phyloP scores from a whole-genome alignment of 2,329 filamentous ascomycete species.

The Neopestalotiopsis sp. region DNA sequence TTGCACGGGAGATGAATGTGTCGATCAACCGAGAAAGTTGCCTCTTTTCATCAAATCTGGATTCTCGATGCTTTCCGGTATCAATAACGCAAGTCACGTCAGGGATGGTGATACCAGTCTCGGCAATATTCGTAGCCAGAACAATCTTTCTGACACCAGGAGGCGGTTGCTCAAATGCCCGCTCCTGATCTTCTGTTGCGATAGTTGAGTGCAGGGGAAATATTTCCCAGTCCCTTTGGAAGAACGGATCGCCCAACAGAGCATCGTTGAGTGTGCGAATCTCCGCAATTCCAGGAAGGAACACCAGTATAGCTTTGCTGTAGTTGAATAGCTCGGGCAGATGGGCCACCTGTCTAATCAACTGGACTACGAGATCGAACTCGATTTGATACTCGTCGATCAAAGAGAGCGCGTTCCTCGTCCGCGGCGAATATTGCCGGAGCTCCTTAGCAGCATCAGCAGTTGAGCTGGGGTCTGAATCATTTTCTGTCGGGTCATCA shows the following conservation, averaged over 20 bases:
- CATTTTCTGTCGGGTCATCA: conserved; percentile 60
- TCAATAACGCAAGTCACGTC: conserved; percentile 98
- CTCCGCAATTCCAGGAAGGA: conserved; percentile 92
- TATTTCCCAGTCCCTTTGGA: conserved; percentile 79
- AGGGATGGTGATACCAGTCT: conserved; percentile 97
- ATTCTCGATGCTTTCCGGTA: conserved; percentile 95
- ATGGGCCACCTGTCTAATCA: conserved; percentile 78
- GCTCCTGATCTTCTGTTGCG: conserved; percentile 94
- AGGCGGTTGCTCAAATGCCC: conserved; percentile 86
- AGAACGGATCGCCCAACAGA: conserved; percentile 76
- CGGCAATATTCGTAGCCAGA: conserved; percentile 95
- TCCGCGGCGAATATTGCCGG: conserved; percentile 75
- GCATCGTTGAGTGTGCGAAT: conserved; percentile 89
- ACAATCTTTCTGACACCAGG: conserved; percentile 88
- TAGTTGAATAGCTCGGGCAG: conserved; percentile 70
- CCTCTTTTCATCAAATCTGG: conserved; percentile 92
- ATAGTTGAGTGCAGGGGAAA: conserved; percentile 94
- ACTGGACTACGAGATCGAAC: conserved; percentile 80
- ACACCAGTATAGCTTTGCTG: conserved; percentile 92
- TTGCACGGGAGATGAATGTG: conserved; percentile 93
- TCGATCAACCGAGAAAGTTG: conserved; percentile 91
- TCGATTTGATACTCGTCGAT: conserved; percentile 93
- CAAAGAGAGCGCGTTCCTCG: conserved; percentile 73
- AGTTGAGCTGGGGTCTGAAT: conserved; percentile 55
- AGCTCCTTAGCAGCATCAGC: conserved; percentile 69